Evolutionary conservation across 2,329 filamentous ascomycete species (phyloP).

Genomic region (Fusarium scirpi): DNA sequence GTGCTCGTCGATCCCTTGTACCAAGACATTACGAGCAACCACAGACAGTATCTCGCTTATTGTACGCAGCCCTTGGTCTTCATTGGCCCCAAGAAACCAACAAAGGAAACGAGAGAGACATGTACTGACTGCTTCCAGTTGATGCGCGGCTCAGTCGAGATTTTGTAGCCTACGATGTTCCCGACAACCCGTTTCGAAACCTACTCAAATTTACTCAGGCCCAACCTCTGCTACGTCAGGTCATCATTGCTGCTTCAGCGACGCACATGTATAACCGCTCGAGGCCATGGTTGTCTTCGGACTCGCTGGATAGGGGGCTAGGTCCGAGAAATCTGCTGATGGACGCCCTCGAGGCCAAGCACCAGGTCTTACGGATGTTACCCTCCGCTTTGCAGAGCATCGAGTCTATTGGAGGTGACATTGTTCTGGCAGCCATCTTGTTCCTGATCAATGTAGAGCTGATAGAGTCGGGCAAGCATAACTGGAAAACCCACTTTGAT

Average conservation of each 20-base stretch:
- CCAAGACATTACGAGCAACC: slow-evolving; percentile 65
- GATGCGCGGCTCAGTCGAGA: slow-evolving; percentile 64
- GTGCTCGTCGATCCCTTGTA: slow-evolving; percentile 58
- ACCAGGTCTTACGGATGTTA: slow-evolving; percentile 58
- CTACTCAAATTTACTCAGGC: slow-evolving; percentile 57
- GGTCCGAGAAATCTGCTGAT: slow-evolving; percentile 51
- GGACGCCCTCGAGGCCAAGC: slow-evolving; percentile 60
- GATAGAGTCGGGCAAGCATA: slow-evolving; percentile 61
- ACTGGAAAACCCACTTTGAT: slow-evolving; percentile 61
- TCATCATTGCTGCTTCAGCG: slow-evolving; percentile 62
- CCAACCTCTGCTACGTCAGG: slow-evolving; percentile 59
- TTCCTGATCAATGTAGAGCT: slow-evolving; percentile 65
- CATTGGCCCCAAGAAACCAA: slow-evolving; percentile 9
- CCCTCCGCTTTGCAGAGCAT: slow-evolving; percentile 55
- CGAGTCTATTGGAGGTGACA: slow-evolving; percentile 53
- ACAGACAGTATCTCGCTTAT: slow-evolving; percentile 57
- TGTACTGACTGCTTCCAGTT: slow-evolving; percentile 52
- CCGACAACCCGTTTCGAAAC: slow-evolving; percentile 61
- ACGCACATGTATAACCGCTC: slow-evolving; percentile 61
- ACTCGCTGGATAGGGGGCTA: slow-evolving; percentile 42
- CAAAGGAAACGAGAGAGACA: slow-evolving; percentile 26
- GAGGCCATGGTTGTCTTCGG: slow-evolving; percentile 49
- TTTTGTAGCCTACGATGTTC: slow-evolving; percentile 61
- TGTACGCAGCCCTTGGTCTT: slow-evolving; percentile 49
- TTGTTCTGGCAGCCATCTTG: slow-evolving; percentile 60